Conservation (phyloP, 1,284 basidiomycete species). For the Exobasidium cylindrosporum region DNA sequence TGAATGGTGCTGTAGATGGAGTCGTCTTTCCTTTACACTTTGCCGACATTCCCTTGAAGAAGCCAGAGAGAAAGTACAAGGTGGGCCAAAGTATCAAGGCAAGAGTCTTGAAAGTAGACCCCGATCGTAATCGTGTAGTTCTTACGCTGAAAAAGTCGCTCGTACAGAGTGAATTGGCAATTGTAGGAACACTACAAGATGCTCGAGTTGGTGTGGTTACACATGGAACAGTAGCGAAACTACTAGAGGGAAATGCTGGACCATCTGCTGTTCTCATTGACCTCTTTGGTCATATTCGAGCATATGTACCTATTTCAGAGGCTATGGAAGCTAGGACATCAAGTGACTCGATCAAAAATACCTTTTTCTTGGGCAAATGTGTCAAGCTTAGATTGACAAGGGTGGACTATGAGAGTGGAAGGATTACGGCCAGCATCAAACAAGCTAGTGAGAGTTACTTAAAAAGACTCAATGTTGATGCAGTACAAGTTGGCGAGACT, state of each 20-base stretch:
- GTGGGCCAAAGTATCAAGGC: slow-evolving; percentile 79
- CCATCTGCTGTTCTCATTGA: slow-evolving; percentile 38
- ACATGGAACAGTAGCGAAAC: slow-evolving; percentile 70
- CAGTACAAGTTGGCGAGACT: slow-evolving; percentile 45
- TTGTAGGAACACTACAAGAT: slow-evolving; percentile 64
- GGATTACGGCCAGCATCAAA: slow-evolving; percentile 80
- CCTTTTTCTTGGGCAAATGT: slow-evolving; percentile 68
- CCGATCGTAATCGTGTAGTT: slow-evolving; percentile 74
- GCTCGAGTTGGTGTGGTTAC: slow-evolving; percentile 71
- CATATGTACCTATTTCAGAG: slow-evolving; percentile 64
- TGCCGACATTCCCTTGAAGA: slow-evolving; percentile 75
- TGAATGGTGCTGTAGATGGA: slow-evolving; percentile 64
- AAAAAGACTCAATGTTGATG: slow-evolving; percentile 46
- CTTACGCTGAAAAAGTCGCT: slow-evolving; percentile 91
- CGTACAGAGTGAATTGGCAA: slow-evolving; percentile 68
- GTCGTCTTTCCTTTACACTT: slow-evolving; percentile 94
- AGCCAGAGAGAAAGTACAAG: slow-evolving; percentile 74
- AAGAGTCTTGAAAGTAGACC: slow-evolving; percentile 80
- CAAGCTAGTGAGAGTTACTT: slow-evolving; percentile 62
- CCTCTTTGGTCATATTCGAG: slow-evolving; percentile 78
- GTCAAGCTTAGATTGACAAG: slow-evolving; percentile 80
- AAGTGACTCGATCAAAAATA: slow-evolving; percentile 56
- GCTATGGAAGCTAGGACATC: slow-evolving; percentile 60
- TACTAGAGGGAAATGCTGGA: slow-evolving; percentile 29
- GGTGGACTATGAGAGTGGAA: slow-evolving; percentile 65